Percentiles rank a stretch among this genome's conserved stretches.
Evolutionary conservation across 331 rosid genomes (phyloP).

Genomic region (Rhamnella rubrinervis): DNA sequence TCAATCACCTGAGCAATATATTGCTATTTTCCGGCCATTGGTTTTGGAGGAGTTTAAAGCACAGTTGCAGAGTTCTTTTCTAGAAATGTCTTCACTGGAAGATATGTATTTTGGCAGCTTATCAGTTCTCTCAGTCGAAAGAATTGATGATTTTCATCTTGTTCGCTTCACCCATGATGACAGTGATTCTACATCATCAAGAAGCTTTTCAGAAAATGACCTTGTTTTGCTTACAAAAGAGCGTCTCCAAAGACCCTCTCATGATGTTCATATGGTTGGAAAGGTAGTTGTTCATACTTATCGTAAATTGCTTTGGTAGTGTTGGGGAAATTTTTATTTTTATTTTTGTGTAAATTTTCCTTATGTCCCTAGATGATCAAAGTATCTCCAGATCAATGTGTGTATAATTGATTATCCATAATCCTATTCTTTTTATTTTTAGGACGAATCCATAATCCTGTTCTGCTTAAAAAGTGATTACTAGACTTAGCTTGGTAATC

Average conservation of each 20-base stretch:
- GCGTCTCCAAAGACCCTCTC: conserved; percentile 67
- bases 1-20: conserved; percentile 81
- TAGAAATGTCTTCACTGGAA: conserved; percentile 79
- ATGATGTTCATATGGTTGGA: conserved; percentile 88
- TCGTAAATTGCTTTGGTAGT: not conserved
- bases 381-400: not conserved
- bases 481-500: not conserved
- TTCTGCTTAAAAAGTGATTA: not conserved
- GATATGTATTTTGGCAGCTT: conserved; percentile 72
- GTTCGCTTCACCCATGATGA: conserved; percentile 80
- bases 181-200: conserved; percentile 53
- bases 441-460: not conserved
- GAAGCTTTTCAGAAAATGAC: conserved; percentile 85
- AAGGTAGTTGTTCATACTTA: conserved; percentile 53
- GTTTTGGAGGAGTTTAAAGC: conserved; percentile 98
- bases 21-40: conserved; percentile 74
- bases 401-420: not conserved
- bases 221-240: conserved; percentile 79
- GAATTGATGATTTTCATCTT: conserved; percentile 89
- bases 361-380: not conserved
- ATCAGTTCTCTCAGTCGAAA: conserved; percentile 85
- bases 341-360: not conserved
- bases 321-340: not conserved
- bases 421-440: not conserved
- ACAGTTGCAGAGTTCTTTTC: conserved; percentile 68